These are phyloP conservation scores for Ophiostoma pallidulum DNA, from an alignment of 2,329 filamentous ascomycete species.

Conservation along the genomic window DNA sequence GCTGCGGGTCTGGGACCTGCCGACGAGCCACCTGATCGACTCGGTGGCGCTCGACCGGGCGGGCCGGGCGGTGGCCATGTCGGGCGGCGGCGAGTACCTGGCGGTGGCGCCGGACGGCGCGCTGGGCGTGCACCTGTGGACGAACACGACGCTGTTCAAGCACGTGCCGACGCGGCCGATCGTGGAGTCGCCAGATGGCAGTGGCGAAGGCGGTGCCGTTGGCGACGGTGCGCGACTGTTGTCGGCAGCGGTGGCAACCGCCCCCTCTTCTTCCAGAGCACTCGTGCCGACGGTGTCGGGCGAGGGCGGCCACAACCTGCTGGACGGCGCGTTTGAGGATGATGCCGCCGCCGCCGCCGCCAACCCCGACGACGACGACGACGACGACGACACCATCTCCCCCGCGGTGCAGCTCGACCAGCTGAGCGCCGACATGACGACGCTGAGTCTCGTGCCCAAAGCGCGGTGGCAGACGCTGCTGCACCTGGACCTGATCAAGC, in stretches of 20 bases:
- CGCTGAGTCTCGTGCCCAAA: slow-evolving; percentile 79
- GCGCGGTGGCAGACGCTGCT: slow-evolving; percentile 90
- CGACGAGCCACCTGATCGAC: slow-evolving; percentile 91
- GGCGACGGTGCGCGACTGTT: too few species aligned
- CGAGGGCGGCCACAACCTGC: slow-evolving; percentile 64
- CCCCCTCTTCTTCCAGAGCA: too few species aligned
- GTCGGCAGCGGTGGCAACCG: too few species aligned
- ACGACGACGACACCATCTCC: slow-evolving; percentile 44
- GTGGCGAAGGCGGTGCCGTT: not conserved
- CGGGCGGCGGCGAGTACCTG: slow-evolving; percentile 83
- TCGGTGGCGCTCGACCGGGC: slow-evolving; percentile 70
- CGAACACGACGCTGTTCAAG: slow-evolving; percentile 82
- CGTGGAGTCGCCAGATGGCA: slow-evolving; percentile 40
- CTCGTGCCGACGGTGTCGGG: slow-evolving; percentile 78
- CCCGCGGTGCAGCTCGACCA: slow-evolving; percentile 61
- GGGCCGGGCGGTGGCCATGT: slow-evolving; percentile 81
- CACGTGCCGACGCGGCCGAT: slow-evolving; percentile 82
- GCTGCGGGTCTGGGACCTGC: slow-evolving; percentile 86
- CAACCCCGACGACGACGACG: slow-evolving; percentile 38
- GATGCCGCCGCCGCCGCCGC: slow-evolving; percentile 30
- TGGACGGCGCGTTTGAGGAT: slow-evolving; percentile 67
- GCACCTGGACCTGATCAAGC: slow-evolving; percentile 83
- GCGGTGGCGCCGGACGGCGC: slow-evolving; percentile 75
- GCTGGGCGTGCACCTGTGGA: slow-evolving; percentile 91
- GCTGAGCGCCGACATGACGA: slow-evolving; percentile 73